Percentiles rank a stretch among this genome's conserved stretches.
phyloP scores from a whole-genome alignment of 768 basidiomycete genomes.

The Naganishia friedmannii region DNA sequence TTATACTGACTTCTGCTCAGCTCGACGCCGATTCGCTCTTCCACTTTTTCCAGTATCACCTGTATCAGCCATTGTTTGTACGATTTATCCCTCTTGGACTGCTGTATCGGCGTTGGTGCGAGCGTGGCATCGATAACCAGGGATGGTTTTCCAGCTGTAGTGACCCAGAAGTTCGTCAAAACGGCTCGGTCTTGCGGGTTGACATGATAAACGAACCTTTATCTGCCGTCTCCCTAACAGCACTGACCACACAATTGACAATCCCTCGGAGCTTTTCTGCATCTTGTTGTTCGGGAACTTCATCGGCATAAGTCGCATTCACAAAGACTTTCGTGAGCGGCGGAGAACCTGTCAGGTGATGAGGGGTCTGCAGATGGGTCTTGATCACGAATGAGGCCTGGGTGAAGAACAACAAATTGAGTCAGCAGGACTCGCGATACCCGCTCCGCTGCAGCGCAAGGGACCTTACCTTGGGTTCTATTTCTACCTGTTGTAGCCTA shows the following conservation, averaged over 20 bases:
- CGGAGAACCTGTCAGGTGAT: constrained; percentile 8
- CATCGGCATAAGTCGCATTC: constrained; percentile 23
- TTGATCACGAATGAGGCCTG: constrained; percentile 31
- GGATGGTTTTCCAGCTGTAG: constrained; percentile 25
- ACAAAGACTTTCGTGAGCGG: constrained; percentile 32
- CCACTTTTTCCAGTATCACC: constrained; percentile 30
- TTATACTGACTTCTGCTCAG: constrained; percentile 23
- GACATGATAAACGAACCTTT: constrained; percentile 18
- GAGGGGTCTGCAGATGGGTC: constrained; percentile 26
- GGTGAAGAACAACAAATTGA: not conserved
- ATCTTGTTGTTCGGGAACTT: constrained; percentile 27
- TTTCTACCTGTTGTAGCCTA: constrained; percentile 27
- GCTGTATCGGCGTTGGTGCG: constrained; percentile 1
- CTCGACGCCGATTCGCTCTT: constrained; percentile 31
- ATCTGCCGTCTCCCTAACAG: constrained; percentile 25
- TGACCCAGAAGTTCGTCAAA: not conserved
- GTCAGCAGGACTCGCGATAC: not conserved
- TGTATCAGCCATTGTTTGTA: constrained; percentile 35
- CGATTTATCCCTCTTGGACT: constrained; percentile 29
- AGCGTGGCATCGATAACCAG: constrained; percentile 31
- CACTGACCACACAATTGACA: constrained; percentile 26
- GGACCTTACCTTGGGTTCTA: constrained; percentile 29
- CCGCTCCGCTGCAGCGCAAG: too few species aligned
- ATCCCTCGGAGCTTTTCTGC: constrained; percentile 27
- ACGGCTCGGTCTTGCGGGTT: not conserved